These are phyloP conservation scores for Cornus controversa DNA, from an alignment of 148 eudicot genomes.

Conservation along the genomic window DNA sequence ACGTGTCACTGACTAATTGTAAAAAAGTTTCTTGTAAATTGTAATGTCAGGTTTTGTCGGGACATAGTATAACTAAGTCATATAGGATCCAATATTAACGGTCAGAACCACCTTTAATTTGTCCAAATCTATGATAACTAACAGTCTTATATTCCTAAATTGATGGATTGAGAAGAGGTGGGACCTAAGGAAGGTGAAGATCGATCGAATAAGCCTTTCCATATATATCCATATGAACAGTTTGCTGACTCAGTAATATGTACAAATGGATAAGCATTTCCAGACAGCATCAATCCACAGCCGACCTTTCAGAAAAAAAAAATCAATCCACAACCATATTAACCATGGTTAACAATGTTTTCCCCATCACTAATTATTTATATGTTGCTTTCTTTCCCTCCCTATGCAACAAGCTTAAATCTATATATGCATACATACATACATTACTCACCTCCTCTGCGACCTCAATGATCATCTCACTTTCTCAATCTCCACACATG, in stretches of 20 bases:
- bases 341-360: too few species aligned
- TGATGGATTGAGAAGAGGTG: not conserved
- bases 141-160: slow-evolving; percentile 4
- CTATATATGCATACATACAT: too few species aligned
- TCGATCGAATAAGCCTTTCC: not conserved
- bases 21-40: too few species aligned
- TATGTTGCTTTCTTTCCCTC: too few species aligned
- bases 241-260: slow-evolving; percentile 5
- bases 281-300: not conserved
- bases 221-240: slow-evolving; percentile 5
- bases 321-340: too few species aligned
- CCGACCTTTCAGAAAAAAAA: too few species aligned
- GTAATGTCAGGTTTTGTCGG: not conserved
- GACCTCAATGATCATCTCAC: not conserved
- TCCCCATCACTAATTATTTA: too few species aligned
- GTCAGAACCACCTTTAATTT: not conserved
- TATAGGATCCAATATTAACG: not conserved
- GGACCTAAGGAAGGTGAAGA: not conserved
- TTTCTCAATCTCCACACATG: not conserved
- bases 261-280: slow-evolving; percentile 9
- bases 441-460: not conserved
- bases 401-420: too few species aligned
- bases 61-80: not conserved
- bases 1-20: not conserved
- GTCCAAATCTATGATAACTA: slow-evolving; percentile 3